Percentiles rank a stretch among this genome's conserved stretches.
phyloP scores from a whole-genome alignment of 805 yeast species.

The Spencermartinsiella europaea region DNA sequence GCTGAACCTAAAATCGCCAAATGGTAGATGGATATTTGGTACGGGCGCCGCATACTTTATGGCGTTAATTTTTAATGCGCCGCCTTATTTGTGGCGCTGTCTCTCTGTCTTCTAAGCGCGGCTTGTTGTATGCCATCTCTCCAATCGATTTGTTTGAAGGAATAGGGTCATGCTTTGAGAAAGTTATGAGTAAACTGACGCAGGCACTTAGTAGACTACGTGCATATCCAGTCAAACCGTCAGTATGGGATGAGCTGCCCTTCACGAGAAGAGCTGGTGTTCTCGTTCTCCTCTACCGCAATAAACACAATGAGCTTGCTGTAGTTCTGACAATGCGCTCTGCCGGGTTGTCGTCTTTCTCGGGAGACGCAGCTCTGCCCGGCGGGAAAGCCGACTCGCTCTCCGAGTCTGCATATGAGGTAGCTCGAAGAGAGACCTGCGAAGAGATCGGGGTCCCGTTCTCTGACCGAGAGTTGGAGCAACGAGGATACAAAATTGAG shows the following conservation, averaged over 20 bases:
- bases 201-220: constrained; percentile 10
- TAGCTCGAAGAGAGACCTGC: constrained; percentile 75
- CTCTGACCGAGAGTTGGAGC: constrained; percentile 28
- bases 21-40: no score
- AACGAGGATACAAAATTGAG: constrained; percentile 50
- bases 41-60: no score
- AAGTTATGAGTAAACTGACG: background rate
- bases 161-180: no score
- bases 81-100: no score
- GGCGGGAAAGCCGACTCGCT: constrained; percentile 82
- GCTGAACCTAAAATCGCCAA: no score
- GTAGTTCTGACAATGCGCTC: constrained; percentile 79
- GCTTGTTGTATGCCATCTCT: no score
- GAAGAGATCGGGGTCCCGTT: constrained; percentile 74
- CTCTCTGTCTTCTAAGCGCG: no score
- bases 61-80: no score
- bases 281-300: constrained; percentile 62
- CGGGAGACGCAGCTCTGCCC: constrained; percentile 89
- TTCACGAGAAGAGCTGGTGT: constrained; percentile 71
- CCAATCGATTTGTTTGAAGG: no score
- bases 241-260: constrained; percentile 55
- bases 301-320: constrained; percentile 61
- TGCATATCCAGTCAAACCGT: constrained; percentile 7
- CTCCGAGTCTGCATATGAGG: constrained; percentile 62
- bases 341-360: constrained; percentile 60